These are phyloP conservation scores for Vitellaria paradoxa DNA, from an alignment of 179 eudicot genomes.

Conservation along the genomic window DNA sequence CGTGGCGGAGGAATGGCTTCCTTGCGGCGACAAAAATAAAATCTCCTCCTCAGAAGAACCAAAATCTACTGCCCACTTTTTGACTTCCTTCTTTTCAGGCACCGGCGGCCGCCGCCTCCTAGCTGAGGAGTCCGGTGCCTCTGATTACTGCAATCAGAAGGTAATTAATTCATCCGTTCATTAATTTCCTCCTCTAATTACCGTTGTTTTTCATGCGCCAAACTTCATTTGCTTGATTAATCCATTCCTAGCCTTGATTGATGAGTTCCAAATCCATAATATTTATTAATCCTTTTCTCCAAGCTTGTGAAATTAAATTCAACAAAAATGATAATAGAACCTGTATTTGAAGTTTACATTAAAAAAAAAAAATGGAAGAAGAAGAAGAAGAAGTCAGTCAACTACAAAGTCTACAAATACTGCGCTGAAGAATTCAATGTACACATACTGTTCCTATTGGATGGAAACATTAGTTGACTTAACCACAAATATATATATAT, in stretches of 20 bases:
- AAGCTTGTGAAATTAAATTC: too few species aligned
- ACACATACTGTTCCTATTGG: too few species aligned
- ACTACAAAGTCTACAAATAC: too few species aligned
- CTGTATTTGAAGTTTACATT: too few species aligned
- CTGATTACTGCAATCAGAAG: constrained; percentile 5
- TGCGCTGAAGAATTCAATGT: too few species aligned
- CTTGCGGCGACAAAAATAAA: constrained; percentile 1
- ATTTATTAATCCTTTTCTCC: too few species aligned
- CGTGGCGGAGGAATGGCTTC: constrained; percentile 10
- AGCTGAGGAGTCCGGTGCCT: neutral
- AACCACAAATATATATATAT: too few species aligned
- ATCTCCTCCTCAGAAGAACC: neutral
- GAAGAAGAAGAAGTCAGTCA: too few species aligned
- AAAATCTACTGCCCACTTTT: constrained; percentile 8
- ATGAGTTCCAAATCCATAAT: too few species aligned
- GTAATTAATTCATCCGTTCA: neutral
- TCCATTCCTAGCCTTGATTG: neutral
- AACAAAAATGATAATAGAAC: too few species aligned
- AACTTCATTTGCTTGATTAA: neutral
- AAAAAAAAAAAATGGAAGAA: too few species aligned
- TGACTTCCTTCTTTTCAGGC: neutral
- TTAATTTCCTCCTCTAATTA: neutral
- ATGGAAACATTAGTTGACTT: too few species aligned
- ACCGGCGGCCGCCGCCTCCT: constrained; percentile 16
- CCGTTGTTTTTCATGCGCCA: neutral